Evolutionary conservation across 192 early-diverging fungal genomes (phyloP), one percentile per base, ranked within the genome.

Genomic region (Backusella luteola): DNA sequence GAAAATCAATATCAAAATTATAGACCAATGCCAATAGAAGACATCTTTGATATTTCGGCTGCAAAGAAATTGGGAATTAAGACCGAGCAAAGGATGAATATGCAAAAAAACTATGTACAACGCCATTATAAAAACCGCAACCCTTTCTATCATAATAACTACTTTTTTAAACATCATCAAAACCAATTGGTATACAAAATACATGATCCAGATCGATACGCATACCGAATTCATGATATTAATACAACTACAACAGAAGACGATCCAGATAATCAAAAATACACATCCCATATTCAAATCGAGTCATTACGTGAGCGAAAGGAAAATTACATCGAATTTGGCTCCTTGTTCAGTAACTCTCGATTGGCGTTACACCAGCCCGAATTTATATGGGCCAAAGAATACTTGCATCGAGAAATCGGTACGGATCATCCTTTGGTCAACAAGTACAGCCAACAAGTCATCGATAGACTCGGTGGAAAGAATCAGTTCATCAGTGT

Each of bases 321-420:
- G 0, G 85, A 87, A 44, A 69, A 56, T 26, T 75, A 85, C 1
- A 32, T 87, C 11, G 78, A 82, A 11, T 83, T 87, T 53, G 81
- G 84, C 0, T 87, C 85, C 3, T 26, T 87, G 15, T 87, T 83
- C 49, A 84, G 81, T 1, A 66, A 78, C 0, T 81, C 80, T 14
- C 71, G 85, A 8, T 76, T 87, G 15, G 68, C 80, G 19, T 72
- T 79, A 1, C 23, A 34, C 19, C 78, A 74, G 0, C 66, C 78
- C n/a, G 69, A 76, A 0, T 74, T 76, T 38, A 53, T 39, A 15
- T 66, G 35, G 3, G 11, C 79, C 0, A 49, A 75, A 36, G 67
- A 17, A 1, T 83, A 59, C 38, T 42, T 87, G 2, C 71, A 72
- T 7, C 66, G 74, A 6, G 67, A 73, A 42, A 81, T 87, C 14